These are phyloP conservation scores for Dothidotthia symphoricarpi DNA, from an alignment of 2,329 filamentous ascomycete species.

Conservation along the genomic window DNA sequence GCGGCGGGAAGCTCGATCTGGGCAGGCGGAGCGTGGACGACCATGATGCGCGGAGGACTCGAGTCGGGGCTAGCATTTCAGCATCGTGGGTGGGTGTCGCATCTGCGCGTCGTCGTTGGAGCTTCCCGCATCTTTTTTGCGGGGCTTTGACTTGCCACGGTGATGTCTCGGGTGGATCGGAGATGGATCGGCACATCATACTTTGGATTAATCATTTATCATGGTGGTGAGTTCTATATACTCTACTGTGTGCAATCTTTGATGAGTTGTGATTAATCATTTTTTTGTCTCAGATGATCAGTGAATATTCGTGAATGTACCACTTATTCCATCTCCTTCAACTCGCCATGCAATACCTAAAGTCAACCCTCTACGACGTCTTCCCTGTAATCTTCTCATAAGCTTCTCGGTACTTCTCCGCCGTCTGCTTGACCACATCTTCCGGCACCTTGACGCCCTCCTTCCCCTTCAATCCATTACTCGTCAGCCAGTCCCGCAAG, in stretches of 20 bases:
- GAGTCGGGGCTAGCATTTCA: slow-evolving; percentile 42
- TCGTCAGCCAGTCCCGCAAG: slow-evolving; percentile 77
- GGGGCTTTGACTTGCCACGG: slow-evolving; percentile 1
- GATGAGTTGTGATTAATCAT: too few relatives aligned
- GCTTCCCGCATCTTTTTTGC: slow-evolving; percentile 2
- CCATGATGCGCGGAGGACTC: slow-evolving; percentile 43
- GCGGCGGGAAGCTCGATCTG: slow-evolving; percentile 50
- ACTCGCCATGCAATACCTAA: background rate
- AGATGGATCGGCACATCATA: slow-evolving; percentile 2
- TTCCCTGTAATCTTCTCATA: slow-evolving; percentile 66
- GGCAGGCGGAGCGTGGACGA: slow-evolving; percentile 50
- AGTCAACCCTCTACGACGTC: slow-evolving; percentile 1
- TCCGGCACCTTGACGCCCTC: slow-evolving; percentile 69
- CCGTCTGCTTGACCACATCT: slow-evolving; percentile 67
- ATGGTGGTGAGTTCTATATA: too few relatives aligned
- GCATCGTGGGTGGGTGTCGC: slow-evolving; percentile 30
- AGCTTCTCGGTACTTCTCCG: slow-evolving; percentile 71
- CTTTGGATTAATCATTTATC: too few relatives aligned
- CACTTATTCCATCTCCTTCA: background rate
- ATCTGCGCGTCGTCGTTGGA: slow-evolving; percentile 2
- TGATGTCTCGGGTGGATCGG: slow-evolving; percentile 2
- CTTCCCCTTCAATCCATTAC: slow-evolving; percentile 71
- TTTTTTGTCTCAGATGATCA: too few relatives aligned
- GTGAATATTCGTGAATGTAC: too few relatives aligned
- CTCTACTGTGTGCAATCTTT: too few relatives aligned